Evolutionary conservation across 495 filamentous ascomycete genomes (phyloP).

Genomic region (Neurospora sp.): DNA sequence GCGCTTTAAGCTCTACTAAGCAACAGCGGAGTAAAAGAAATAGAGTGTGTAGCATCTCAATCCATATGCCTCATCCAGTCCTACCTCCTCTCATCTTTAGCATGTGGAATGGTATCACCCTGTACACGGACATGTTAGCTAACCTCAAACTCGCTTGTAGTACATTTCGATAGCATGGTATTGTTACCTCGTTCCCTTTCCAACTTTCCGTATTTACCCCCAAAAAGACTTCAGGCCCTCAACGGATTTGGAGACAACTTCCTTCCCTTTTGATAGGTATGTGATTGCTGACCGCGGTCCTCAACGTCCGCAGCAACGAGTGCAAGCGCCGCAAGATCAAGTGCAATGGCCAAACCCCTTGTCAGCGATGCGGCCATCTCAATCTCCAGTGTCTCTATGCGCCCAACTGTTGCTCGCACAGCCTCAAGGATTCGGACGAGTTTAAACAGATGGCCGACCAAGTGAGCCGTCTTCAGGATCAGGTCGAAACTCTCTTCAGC

Average conservation of each 20-base stretch:
- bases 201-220: background rate
- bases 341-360: constrained; percentile 79
- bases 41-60: constrained; percentile 19
- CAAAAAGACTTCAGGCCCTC: background rate
- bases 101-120: background rate
- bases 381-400: constrained; percentile 77
- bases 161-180: constrained; percentile 94
- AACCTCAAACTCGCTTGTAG: constrained; percentile 22
- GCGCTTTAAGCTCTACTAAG: constrained; percentile 24
- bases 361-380: constrained; percentile 75
- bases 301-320: constrained; percentile 49
- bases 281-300: background rate
- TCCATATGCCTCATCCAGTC: background rate
- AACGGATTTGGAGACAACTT: background rate
- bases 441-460: constrained; percentile 70
- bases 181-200: constrained; percentile 13
- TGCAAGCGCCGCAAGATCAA: constrained; percentile 90
- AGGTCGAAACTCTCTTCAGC: constrained; percentile 66
- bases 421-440: constrained; percentile 83
- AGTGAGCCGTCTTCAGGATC: constrained; percentile 66
- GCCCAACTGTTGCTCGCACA: constrained; percentile 73
- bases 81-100: background rate
- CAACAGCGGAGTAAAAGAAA: constrained; percentile 56
- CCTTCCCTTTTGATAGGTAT: background rate
- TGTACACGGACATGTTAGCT: background rate